phyloP scores from a whole-genome alignment of 2,329 filamentous ascomycete genomes.

The Alternaria tenuissima region DNA sequence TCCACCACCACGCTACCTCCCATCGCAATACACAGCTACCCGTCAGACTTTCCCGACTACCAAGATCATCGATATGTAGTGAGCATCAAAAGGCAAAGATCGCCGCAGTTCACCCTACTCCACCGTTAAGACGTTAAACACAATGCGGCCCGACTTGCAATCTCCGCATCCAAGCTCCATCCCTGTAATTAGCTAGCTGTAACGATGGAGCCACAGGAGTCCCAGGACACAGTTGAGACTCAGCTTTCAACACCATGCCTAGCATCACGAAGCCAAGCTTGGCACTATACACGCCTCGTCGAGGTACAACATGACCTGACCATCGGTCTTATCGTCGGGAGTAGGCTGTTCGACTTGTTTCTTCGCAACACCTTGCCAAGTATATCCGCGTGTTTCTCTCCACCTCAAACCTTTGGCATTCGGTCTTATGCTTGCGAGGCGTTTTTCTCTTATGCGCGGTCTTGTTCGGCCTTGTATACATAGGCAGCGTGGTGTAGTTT shows the following conservation, averaged over 20 bases:
- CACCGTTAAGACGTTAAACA: not conserved
- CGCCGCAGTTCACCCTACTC: constrained; percentile 4
- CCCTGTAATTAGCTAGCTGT: not conserved
- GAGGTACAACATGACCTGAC: not conserved
- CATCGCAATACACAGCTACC: not conserved
- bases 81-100: not conserved
- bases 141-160: constrained; percentile 1
- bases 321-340: not conserved
- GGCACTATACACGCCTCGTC: not conserved
- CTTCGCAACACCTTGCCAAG: not conserved
- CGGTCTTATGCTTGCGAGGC: constrained; percentile 2
- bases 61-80: not conserved
- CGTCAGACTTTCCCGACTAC: not conserved
- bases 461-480: constrained; percentile 4
- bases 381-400: not conserved
- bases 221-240: not conserved
- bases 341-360: not conserved
- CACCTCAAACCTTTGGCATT: not conserved
- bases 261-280: constrained; percentile 2
- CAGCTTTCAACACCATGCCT: constrained; percentile 4
- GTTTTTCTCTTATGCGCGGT: constrained; percentile 2
- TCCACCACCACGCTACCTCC: not conserved
- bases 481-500: not conserved
- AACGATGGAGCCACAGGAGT: not conserved
- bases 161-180: not conserved